A percentile compares a stretch with the other conserved stretches of the same genome.
These are phyloP conservation scores for Pterocarpus macrocarpus DNA, from an alignment of 306 rosid species.

Conservation along the genomic window DNA sequence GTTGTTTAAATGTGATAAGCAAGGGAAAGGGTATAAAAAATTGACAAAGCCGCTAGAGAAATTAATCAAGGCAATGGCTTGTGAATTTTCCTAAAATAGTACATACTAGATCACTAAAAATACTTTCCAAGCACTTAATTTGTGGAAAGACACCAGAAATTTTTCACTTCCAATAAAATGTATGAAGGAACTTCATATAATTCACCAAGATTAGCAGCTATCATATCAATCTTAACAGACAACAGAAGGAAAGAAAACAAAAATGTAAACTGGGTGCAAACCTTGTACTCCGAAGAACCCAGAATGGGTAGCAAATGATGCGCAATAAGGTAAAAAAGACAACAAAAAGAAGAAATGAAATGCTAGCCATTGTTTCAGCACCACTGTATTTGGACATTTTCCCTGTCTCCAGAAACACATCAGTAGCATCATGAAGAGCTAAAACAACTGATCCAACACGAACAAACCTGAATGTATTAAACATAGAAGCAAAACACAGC, in stretches of 20 bases:
- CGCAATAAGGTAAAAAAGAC: slow-evolving; percentile 83
- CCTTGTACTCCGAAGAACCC: slow-evolving; percentile 98
- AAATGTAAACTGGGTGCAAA: slow-evolving; percentile 44
- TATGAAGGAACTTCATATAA: background rate
- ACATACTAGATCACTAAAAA: background rate
- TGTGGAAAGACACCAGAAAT: slow-evolving; percentile 24
- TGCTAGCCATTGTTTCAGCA: slow-evolving; percentile 78
- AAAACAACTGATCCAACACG: slow-evolving; percentile 93
- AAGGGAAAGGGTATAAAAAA: background rate
- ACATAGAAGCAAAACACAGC: slow-evolving; percentile 41
- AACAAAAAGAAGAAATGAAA: slow-evolving; percentile 83
- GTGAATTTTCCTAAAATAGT: slow-evolving; percentile 14
- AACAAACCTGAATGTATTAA: slow-evolving; percentile 72
- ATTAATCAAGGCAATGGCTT: slow-evolving; percentile 13
- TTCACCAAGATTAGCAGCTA: slow-evolving; percentile 26
- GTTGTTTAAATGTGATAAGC: background rate
- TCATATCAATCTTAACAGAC: background rate
- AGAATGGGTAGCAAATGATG: slow-evolving; percentile 85
- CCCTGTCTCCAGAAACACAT: slow-evolving; percentile 92
- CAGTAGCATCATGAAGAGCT: slow-evolving; percentile 94
- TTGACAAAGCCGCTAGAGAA: background rate
- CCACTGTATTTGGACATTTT: slow-evolving; percentile 96
- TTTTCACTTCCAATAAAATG: slow-evolving; percentile 15
- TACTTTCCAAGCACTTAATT: slow-evolving; percentile 5
- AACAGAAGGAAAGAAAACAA: slow-evolving; percentile 9